phyloP scores from a whole-genome alignment of 441 rosid species.

The Pelargonium cotyledonis region DNA sequence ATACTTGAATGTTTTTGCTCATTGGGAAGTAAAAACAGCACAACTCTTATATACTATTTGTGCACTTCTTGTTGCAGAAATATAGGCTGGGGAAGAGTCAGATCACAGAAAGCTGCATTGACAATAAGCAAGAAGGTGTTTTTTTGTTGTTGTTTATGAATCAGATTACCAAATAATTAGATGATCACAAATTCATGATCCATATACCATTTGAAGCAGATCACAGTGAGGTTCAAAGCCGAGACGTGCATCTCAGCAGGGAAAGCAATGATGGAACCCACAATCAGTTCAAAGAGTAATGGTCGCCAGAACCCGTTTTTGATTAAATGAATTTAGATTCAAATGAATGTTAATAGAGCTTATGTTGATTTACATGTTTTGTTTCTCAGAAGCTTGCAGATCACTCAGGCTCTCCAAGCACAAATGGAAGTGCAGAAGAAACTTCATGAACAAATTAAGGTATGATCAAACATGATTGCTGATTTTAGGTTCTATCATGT shows the following conservation, averaged over 20 bases:
- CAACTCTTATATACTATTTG: slow-evolving; percentile 10
- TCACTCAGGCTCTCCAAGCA: slow-evolving; percentile 71
- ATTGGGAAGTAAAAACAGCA: neutral
- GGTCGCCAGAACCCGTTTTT: slow-evolving; percentile 16
- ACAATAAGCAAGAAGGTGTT: slow-evolving; percentile 44
- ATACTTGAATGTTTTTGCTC: slow-evolving; percentile 12
- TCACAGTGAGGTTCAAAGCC: slow-evolving; percentile 46
- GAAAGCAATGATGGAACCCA: slow-evolving; percentile 33
- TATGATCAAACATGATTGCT: slow-evolving; percentile 19
- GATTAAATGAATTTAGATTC: slow-evolving; percentile 14
- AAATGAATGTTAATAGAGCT: slow-evolving; percentile 2
- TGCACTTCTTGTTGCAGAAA: slow-evolving; percentile 49
- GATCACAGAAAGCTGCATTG: slow-evolving; percentile 38
- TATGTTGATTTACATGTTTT: slow-evolving; percentile 16
- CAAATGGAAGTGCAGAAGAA: slow-evolving; percentile 94
- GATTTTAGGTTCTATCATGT: neutral
- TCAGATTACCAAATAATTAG: neutral
- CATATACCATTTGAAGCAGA: slow-evolving; percentile 39
- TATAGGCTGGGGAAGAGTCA: slow-evolving; percentile 83
- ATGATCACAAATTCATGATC: neutral
- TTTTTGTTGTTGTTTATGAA: neutral
- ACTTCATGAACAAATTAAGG: slow-evolving; percentile 93
- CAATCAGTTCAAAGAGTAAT: slow-evolving; percentile 60
- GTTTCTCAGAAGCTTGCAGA: slow-evolving; percentile 55
- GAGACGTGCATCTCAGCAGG: slow-evolving; percentile 21